Conservation (phyloP, 495 filamentous ascomycete species). For the Penicillium longicatenatum region DNA sequence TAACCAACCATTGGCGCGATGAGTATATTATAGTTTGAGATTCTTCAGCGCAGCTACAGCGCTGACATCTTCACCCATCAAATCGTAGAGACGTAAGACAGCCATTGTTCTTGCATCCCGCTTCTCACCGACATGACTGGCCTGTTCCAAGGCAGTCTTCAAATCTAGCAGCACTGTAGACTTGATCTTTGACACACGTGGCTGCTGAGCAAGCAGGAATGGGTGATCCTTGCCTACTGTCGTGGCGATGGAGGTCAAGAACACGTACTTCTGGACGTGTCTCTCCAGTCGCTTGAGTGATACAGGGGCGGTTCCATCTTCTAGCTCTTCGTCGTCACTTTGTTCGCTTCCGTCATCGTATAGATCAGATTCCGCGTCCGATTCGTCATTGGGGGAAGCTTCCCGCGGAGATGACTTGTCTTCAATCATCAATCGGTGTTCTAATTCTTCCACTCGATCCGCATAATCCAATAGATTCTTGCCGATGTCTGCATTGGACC, state of each 20-base stretch:
- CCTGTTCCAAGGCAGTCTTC: constrained; percentile 74
- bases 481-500: constrained; percentile 57
- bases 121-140: constrained; percentile 52
- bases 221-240: constrained; percentile 63
- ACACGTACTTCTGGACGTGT: constrained; percentile 59
- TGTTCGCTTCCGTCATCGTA: constrained; percentile 56
- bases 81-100: constrained; percentile 74
- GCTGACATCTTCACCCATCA: constrained; percentile 72
- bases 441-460: constrained; percentile 71
- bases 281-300: constrained; percentile 55
- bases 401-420: constrained; percentile 21
- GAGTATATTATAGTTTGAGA: constrained; percentile 50
- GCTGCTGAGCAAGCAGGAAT: constrained; percentile 60
- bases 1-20: constrained; percentile 2
- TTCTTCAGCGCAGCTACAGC: constrained; percentile 64
- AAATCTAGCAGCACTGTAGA: constrained; percentile 86
- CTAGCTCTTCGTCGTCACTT: constrained; percentile 50
- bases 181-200: constrained; percentile 59
- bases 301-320: constrained; percentile 43
- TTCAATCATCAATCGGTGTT: constrained; percentile 65
- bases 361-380: constrained; percentile 41
- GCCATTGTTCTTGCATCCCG: constrained; percentile 64
- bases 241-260: constrained; percentile 51
- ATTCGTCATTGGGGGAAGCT: constrained; percentile 18
- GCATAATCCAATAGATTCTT: constrained; percentile 70